These are phyloP conservation scores for Acer yangbiense DNA, from an alignment of 345 rosid genomes.

Conservation along the genomic window DNA sequence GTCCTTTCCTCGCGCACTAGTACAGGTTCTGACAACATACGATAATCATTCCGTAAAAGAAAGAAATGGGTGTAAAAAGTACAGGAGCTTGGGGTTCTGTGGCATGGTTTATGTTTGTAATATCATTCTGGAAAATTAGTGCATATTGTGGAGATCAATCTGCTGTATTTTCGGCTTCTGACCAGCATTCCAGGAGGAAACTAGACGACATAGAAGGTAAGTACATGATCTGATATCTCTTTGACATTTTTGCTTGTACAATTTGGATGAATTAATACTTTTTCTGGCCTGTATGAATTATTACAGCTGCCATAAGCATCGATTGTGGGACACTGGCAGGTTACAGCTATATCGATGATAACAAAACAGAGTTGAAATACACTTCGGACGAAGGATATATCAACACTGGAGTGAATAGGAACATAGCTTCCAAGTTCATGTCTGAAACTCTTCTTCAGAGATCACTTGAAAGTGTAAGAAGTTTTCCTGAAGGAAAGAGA, in stretches of 20 bases:
- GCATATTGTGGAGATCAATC: background rate
- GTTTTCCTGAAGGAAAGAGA: constrained; percentile 34
- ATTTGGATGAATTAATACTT: background rate
- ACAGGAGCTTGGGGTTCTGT: background rate
- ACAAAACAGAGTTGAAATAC: constrained; percentile 15
- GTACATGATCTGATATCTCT: background rate
- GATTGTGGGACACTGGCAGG: constrained; percentile 32
- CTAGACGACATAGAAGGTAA: constrained; percentile 14
- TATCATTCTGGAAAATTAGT: constrained; percentile 1
- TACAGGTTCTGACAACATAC: background rate
- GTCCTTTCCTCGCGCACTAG: background rate
- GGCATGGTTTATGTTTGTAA: background rate
- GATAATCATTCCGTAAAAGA: background rate
- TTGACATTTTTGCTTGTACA: background rate
- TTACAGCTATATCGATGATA: constrained; percentile 13
- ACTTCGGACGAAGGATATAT: constrained; percentile 20
- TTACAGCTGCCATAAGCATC: constrained; percentile 30
- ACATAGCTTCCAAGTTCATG: constrained; percentile 25
- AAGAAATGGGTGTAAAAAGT: constrained; percentile 2
- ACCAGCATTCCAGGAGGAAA: constrained; percentile 5
- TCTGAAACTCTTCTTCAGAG: background rate
- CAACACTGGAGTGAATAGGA: constrained; percentile 24
- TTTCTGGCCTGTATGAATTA: constrained; percentile 1
- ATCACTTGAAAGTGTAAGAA: constrained; percentile 21
- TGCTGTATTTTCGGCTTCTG: background rate